Evolutionary conservation across 2,329 filamentous ascomycete species (phyloP).

Genomic region (Fusarium sp.): DNA sequence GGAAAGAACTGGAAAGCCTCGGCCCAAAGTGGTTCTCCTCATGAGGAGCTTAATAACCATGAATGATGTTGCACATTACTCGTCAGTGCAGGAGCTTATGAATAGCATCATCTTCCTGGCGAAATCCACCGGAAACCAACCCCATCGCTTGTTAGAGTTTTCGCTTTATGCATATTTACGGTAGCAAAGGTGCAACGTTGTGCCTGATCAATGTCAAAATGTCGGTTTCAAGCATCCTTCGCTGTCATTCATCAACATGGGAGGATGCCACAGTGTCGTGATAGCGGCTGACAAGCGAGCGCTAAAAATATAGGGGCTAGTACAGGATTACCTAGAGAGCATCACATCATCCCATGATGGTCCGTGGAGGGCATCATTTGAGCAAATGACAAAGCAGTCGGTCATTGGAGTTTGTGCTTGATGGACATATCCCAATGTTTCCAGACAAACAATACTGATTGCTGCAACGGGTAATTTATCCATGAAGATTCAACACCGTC

Average conservation of each 20-base stretch:
- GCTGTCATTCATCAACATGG: background rate
- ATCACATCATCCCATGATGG: background rate
- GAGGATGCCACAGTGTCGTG: background rate
- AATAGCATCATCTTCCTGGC: background rate
- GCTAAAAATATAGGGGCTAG: slow-evolving; percentile 7
- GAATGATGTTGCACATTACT: background rate
- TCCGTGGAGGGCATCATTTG: background rate
- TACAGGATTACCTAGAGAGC: background rate
- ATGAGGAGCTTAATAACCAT: slow-evolving; percentile 6
- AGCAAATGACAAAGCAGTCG: background rate
- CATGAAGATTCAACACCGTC: background rate
- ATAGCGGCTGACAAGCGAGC: background rate
- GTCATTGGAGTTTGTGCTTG: background rate
- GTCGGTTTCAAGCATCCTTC: background rate
- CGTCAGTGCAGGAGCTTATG: background rate
- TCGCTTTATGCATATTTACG: background rate
- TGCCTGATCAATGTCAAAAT: background rate
- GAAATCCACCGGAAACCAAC: background rate
- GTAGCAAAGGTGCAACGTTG: background rate
- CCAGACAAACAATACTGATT: background rate
- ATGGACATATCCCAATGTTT: background rate
- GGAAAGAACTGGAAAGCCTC: slow-evolving; percentile 35
- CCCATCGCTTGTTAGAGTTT: background rate
- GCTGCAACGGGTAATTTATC: background rate
- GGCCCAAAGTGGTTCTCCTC: slow-evolving; percentile 24